Base-by-base conservation (phyloP, 108 stramenopile genomes). In the Asterionellopsis glacialis region DNA sequence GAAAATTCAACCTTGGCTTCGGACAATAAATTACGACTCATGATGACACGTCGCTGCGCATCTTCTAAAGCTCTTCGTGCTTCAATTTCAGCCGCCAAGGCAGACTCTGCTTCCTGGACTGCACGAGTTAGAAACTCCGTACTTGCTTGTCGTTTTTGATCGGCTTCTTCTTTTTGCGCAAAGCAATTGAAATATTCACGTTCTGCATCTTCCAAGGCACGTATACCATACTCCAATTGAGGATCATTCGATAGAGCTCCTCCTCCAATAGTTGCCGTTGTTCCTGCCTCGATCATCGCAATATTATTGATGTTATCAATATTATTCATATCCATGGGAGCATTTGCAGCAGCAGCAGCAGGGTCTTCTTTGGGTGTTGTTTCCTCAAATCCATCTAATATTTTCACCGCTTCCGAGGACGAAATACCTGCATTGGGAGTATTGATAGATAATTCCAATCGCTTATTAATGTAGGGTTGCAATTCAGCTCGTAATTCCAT, bases 371-470 rank as follows among this genome's bases (percentile, higher is more conserved):
- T 33, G 2, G 5, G 2, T 33, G 33, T 5, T 10, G 24, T 12
- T 5, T 13, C 2, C 16, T 65, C 55, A 18, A 77, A 39, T 1
- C 57, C 68, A 51, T 69, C 58, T 9, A 77, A 67, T 48, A 60
- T 68, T 43, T 65, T 41, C 1, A 59, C 43, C 15, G 76, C 76
- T 27, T 77, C 76, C 16, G 33, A 9, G 0, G 72, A 69, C n/a
- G 72, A 23, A 41, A 77, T 66, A 13, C 59, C 50, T 28, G 68
- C 59, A 25, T 42, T 47, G 0, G 72, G 45, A 21, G 60, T 59
- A 38, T 55, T 53, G 26, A 77, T 57, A 24, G 68, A 64, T 5
- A 77, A 63, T 19, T 67, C 57, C 56, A 77, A 48, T 38, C 76
- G 38, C 62, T 70, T 64, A 5, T 65, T 63, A 7, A 70, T 58